Percentiles rank a stretch among this genome's conserved stretches.
Evolutionary conservation across 225 moss, liverwort and hornwort genomes (phyloP).

Genomic region (Climacium dendroides): DNA sequence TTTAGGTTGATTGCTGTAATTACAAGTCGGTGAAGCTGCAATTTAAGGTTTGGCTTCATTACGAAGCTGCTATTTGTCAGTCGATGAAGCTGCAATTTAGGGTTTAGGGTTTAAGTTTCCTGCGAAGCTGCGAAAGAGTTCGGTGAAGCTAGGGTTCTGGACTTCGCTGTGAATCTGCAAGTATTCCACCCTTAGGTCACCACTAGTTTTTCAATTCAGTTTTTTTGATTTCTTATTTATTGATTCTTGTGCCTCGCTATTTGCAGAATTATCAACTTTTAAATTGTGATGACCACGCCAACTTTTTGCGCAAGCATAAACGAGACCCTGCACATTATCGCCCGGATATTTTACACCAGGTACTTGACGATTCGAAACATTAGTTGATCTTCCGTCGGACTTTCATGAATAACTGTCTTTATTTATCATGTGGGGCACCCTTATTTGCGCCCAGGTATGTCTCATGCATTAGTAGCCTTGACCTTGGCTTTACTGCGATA

Average conservation of each 20-base stretch:
- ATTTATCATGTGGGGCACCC: neutral
- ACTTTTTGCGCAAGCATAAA: constrained; percentile 85
- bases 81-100: neutral
- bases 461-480: neutral
- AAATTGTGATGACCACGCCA: constrained; percentile 90
- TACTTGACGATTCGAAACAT: neutral
- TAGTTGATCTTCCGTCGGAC: neutral
- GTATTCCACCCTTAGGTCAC: neutral
- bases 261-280: constrained; percentile 76
- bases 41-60: neutral
- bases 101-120: neutral
- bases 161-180: neutral
- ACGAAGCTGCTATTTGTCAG: neutral
- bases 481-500: neutral
- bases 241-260: neutral
- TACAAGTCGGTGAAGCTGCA: neutral
- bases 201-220: neutral
- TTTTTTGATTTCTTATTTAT: neutral
- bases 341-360: constrained; percentile 90
- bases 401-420: neutral
- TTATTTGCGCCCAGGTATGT: neutral
- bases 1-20: neutral
- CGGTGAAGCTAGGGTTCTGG: neutral
- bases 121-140: neutral
- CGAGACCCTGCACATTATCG: constrained; percentile 80